Evolutionary conservation across 129 eudicot species (phyloP).

Genomic region (Smallanthus sonchifolius): DNA sequence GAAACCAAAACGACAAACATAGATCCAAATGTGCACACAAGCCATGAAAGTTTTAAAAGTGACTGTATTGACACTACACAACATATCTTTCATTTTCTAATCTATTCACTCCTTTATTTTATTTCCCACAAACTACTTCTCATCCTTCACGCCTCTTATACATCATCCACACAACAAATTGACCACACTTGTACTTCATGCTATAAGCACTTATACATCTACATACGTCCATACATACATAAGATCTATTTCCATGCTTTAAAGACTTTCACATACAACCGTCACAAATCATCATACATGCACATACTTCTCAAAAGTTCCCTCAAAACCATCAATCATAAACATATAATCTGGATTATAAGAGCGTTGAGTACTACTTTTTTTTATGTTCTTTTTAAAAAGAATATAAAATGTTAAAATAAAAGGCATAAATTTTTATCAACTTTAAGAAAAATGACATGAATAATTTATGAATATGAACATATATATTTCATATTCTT

Average conservation of each 20-base stretch:
- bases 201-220: conserved; percentile 22
- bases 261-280: no score
- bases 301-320: not conserved
- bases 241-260: no score
- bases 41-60: conserved; percentile 16
- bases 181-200: conserved; percentile 23
- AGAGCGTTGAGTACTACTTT: not conserved
- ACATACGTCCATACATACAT: not conserved
- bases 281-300: not conserved
- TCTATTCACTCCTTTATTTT: conserved; percentile 17
- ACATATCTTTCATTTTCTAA: conserved; percentile 26
- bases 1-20: conserved; percentile 10
- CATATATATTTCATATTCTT: no score
- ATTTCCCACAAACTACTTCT: conserved; percentile 30
- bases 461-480: no score
- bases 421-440: no score
- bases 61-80: conserved; percentile 19
- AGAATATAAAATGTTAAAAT: no score
- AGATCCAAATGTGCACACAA: conserved; percentile 20
- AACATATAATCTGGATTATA: no score
- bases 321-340: not conserved
- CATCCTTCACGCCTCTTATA: conserved; percentile 39
- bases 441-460: no score
- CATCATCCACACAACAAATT: conserved; percentile 24
- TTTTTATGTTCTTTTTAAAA: no score